Evolutionary conservation across 106 monocot species (phyloP).

Genomic region (Dendrobium catenatum): DNA sequence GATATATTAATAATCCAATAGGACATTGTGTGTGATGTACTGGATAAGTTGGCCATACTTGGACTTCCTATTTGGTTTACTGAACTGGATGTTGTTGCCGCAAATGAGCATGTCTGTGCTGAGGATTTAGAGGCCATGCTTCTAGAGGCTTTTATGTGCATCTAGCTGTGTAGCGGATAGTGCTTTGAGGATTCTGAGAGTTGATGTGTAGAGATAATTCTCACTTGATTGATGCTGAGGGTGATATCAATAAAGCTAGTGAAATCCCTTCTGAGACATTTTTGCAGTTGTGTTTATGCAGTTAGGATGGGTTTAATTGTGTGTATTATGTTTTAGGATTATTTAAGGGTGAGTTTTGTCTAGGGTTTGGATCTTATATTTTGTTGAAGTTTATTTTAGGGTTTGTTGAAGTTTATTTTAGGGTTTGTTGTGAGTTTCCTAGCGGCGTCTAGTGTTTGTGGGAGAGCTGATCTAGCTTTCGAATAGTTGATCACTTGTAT

Average conservation of each 20-base stretch:
- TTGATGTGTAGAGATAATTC: slow-evolving; percentile 57
- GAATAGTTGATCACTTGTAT: too few species aligned
- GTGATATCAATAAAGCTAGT: slow-evolving; percentile 70
- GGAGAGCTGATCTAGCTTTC: too few species aligned
- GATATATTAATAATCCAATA: slow-evolving; percentile 66
- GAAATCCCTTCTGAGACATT: too few species aligned
- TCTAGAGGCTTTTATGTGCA: slow-evolving; percentile 74
- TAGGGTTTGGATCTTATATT: too few species aligned
- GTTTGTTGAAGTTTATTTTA: too few species aligned
- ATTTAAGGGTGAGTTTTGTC: too few species aligned
- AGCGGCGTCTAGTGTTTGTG: too few species aligned
- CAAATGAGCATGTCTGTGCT: slow-evolving; percentile 64
- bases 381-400: too few species aligned
- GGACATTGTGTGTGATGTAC: slow-evolving; percentile 60
- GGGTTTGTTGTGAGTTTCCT: too few species aligned
- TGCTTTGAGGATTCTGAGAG: slow-evolving; percentile 90
- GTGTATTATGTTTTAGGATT: too few species aligned
- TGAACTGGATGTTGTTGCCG: slow-evolving; percentile 69
- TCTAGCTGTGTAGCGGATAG: slow-evolving; percentile 66
- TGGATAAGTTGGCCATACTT: slow-evolving; percentile 63
- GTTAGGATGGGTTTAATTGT: too few species aligned
- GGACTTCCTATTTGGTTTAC: slow-evolving; percentile 90
- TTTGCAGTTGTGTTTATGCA: too few species aligned
- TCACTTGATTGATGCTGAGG: slow-evolving; percentile 77
- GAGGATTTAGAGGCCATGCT: slow-evolving; percentile 23